phyloP scores from a whole-genome alignment of 2,329 filamentous ascomycete species.

The Xylariaceae sp. region DNA sequence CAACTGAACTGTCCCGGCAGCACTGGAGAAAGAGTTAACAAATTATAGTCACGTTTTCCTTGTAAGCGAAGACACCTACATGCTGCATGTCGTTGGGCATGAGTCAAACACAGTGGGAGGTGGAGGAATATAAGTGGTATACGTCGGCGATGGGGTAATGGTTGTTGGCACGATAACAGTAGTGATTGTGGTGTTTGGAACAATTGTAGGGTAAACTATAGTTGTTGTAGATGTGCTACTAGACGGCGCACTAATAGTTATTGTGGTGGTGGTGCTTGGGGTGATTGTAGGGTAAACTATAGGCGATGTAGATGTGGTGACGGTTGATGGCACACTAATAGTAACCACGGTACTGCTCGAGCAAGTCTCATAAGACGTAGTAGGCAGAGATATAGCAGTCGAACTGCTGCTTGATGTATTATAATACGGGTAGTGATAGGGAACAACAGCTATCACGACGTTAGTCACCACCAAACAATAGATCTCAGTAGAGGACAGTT shows the following conservation, averaged over 20 bases:
- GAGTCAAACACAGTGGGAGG: slow-evolving; percentile 8
- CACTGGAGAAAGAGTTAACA: slow-evolving; percentile 21
- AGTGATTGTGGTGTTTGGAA: background rate
- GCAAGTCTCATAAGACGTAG: slow-evolving; percentile 14
- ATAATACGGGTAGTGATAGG: slow-evolving; percentile 17
- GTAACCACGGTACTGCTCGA: slow-evolving; percentile 9
- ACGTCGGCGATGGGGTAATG: slow-evolving; percentile 2
- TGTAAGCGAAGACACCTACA: slow-evolving; percentile 33
- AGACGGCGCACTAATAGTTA: slow-evolving; percentile 10
- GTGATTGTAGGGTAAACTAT: slow-evolving; percentile 24
- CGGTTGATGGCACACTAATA: slow-evolving; percentile 27
- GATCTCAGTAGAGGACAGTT: background rate
- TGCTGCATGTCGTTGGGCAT: slow-evolving; percentile 43
- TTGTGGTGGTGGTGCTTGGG: slow-evolving; percentile 28
- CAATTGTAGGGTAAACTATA: background rate
- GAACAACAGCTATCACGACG: slow-evolving; percentile 16
- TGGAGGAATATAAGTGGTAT: slow-evolving; percentile 7
- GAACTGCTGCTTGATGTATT: slow-evolving; percentile 14
- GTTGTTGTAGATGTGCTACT: background rate
- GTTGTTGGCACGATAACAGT: slow-evolving; percentile 7
- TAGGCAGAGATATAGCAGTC: slow-evolving; percentile 14
- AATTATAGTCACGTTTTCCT: background rate
- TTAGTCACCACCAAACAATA: slow-evolving; percentile 11
- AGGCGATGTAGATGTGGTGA: slow-evolving; percentile 26
- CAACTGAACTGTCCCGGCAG: slow-evolving; percentile 42